Conservation (phyloP, 2,329 filamentous ascomycete species). For the Escovopsis sp. region DNA sequence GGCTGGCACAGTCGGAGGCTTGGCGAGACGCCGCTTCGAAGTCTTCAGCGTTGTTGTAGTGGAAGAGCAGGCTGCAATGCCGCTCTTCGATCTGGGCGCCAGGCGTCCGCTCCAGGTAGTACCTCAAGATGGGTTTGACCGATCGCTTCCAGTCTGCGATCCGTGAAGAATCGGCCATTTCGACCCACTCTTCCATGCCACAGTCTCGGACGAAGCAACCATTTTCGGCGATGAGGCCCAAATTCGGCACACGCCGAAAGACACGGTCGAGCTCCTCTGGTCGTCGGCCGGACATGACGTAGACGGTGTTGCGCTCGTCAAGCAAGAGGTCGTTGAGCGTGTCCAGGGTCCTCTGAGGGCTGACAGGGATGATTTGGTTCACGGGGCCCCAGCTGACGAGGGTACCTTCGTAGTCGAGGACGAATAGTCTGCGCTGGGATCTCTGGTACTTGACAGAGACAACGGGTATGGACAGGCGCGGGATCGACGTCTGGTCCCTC, state of each 20-base stretch:
- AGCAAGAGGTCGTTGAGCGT: constrained; percentile 67
- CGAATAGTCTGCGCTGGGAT: constrained; percentile 60
- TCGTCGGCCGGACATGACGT: constrained; percentile 82
- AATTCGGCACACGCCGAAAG: constrained; percentile 67
- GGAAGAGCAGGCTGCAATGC: constrained; percentile 84
- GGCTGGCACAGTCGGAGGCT: constrained; percentile 79
- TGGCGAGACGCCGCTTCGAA: constrained; percentile 59
- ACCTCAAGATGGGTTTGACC: constrained; percentile 68
- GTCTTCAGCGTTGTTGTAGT: constrained; percentile 74
- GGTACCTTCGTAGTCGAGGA: constrained; percentile 89
- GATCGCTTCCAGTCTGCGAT: constrained; percentile 70
- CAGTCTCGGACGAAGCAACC: constrained; percentile 76
- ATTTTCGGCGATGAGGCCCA: constrained; percentile 89
- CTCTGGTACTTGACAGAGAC: constrained; percentile 52
- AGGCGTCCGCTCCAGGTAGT: constrained; percentile 81
- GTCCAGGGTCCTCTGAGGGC: constrained; percentile 68
- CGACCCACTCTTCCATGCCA: constrained; percentile 55
- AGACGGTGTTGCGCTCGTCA: constrained; percentile 72
- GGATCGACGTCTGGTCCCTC: constrained; percentile 74
- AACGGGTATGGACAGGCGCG: constrained; percentile 57
- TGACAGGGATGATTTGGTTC: constrained; percentile 71
- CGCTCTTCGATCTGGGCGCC: constrained; percentile 79
- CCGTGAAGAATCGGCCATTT: constrained; percentile 57
- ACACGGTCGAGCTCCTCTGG: constrained; percentile 78
- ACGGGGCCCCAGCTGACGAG: constrained; percentile 77